These are phyloP conservation scores for Vanrija sp. DNA, from an alignment of 1,284 basidiomycete species.

Conservation along the genomic window DNA sequence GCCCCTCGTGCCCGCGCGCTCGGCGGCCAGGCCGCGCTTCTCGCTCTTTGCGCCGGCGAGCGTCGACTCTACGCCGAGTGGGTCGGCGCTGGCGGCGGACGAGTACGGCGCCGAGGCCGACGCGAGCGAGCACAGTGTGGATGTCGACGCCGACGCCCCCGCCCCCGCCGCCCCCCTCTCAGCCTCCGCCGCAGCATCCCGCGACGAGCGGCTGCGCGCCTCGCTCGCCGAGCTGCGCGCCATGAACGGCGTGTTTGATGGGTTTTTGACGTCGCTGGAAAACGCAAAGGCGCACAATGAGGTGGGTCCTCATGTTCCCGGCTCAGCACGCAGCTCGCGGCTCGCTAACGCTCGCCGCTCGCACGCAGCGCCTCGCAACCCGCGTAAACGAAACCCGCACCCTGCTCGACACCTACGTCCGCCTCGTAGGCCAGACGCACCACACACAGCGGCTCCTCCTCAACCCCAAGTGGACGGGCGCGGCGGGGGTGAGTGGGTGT, in stretches of 20 bases:
- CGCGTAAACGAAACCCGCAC: constrained; percentile 39
- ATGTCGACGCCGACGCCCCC: background rate
- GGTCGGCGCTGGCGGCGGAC: background rate
- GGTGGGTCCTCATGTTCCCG: constrained; percentile 23
- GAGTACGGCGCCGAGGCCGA: background rate
- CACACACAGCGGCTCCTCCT: constrained; percentile 41
- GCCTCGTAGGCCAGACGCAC: constrained; percentile 43
- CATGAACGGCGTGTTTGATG: constrained; percentile 47
- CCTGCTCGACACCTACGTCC: constrained; percentile 44
- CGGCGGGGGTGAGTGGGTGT: constrained; percentile 35
- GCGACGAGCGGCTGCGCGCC: constrained; percentile 27
- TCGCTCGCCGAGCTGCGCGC: constrained; percentile 41
- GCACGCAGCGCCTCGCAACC: constrained; percentile 36
- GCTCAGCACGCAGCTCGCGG: background rate
- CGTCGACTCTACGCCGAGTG: background rate
- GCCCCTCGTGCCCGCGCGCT: background rate
- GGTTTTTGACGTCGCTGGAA: constrained; percentile 39
- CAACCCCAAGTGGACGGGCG: constrained; percentile 44
- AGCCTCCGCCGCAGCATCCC: background rate
- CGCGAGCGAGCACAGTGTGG: background rate
- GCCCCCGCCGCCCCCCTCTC: background rate
- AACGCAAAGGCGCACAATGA: constrained; percentile 41
- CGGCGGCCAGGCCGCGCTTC: constrained; percentile 13
- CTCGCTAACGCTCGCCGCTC: background rate
- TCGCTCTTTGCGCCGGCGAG: constrained; percentile 15